Percentiles rank a stretch among this genome's conserved stretches.
These are phyloP conservation scores for Sordariomycetes sp. DNA, from an alignment of 2,329 filamentous ascomycete species.

Conservation along the genomic window DNA sequence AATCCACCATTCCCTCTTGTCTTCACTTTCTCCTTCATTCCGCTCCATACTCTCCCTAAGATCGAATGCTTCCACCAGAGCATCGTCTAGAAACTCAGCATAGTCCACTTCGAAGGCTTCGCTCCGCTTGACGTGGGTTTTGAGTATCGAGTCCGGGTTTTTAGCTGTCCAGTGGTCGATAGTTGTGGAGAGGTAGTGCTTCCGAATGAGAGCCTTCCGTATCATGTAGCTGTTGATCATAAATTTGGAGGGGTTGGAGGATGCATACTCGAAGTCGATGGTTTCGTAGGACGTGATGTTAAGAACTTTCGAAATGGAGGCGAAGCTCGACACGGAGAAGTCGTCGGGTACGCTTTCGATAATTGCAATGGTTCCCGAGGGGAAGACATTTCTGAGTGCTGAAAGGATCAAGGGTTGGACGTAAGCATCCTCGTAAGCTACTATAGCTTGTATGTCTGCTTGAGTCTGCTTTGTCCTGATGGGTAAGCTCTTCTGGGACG, in stretches of 20 bases:
- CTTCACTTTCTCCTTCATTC: constrained; percentile 11
- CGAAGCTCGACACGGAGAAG: constrained; percentile 23
- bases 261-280: constrained; percentile 72
- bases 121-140: constrained; percentile 62
- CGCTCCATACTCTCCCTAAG: constrained; percentile 66
- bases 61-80: constrained; percentile 83
- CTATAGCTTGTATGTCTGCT: constrained; percentile 48
- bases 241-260: constrained; percentile 49
- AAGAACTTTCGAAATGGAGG: constrained; percentile 43
- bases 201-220: constrained; percentile 90
- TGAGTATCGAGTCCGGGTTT: constrained; percentile 61
- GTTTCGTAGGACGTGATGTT: constrained; percentile 83
- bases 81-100: constrained; percentile 92
- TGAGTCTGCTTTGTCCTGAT: constrained; percentile 2
- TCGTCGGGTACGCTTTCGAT: constrained; percentile 34
- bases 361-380: constrained; percentile 40
- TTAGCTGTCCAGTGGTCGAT: constrained; percentile 82
- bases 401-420: constrained; percentile 76
- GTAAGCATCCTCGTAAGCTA: constrained; percentile 82
- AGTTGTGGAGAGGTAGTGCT: constrained; percentile 84
- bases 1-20: constrained; percentile 83
- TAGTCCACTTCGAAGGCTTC: constrained; percentile 94
- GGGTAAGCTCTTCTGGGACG: constrained; percentile 2
- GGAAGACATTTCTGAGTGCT: constrained; percentile 57
- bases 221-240: constrained; percentile 89